Evolutionary conservation across 164 flowering plant genomes (phyloP).

Genomic region (Aristolochia contorta): DNA sequence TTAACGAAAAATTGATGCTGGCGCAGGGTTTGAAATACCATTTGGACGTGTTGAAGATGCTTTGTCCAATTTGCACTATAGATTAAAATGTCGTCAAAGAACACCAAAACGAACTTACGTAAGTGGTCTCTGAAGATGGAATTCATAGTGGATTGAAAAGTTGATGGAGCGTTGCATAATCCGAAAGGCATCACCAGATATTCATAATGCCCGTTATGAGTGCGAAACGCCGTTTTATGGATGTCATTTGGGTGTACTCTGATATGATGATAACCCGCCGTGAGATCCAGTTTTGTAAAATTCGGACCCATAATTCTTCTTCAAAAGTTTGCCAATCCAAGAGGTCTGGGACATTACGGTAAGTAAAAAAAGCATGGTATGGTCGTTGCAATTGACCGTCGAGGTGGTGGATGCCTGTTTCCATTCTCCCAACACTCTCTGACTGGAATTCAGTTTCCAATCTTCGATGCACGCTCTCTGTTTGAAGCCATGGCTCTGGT

Average conservation of each 20-base stretch:
- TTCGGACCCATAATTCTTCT: too few species aligned
- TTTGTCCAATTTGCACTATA: not conserved
- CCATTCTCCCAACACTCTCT: too few species aligned
- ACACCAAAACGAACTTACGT: not conserved
- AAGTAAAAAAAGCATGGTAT: too few species aligned
- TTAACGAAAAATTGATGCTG: not conserved
- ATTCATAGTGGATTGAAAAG: not conserved
- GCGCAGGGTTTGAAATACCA: not conserved
- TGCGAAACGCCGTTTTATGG: not conserved
- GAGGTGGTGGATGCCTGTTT: too few species aligned
- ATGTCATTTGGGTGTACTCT: not conserved
- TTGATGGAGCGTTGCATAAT: too few species aligned
- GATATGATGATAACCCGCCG: not conserved
- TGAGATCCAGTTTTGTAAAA: not conserved
- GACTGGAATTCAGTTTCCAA: too few species aligned
- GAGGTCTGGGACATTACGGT: too few species aligned
- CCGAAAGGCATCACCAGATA: not conserved
- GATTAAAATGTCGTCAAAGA: not conserved
- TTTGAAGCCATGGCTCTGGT: too few species aligned
- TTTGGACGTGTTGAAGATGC: not conserved
- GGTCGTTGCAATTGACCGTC: too few species aligned
- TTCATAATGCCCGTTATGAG: not conserved
- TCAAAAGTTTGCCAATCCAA: too few species aligned
- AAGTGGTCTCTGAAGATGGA: too few species aligned
- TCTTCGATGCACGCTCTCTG: too few species aligned